Evolutionary conservation across 192 early-diverging fungal genomes (phyloP), one percentile per base, ranked within the genome.

Genomic region (Coemansia sp.): DNA sequence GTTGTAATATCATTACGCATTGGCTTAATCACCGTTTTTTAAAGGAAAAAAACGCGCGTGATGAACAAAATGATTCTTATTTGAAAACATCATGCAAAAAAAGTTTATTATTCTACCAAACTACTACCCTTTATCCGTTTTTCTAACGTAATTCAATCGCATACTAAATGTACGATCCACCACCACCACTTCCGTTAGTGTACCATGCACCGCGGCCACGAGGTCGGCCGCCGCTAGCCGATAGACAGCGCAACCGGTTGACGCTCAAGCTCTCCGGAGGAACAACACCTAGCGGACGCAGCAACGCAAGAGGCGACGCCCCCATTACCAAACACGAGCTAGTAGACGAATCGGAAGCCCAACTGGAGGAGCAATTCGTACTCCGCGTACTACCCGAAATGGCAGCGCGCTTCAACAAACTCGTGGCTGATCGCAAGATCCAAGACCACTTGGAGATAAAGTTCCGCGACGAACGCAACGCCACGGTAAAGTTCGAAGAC

Each of bases 331-430:
- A 5, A 11, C 48, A 23, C 10, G 20, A 50, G 7, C 20, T 23
- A 9, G 17, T 5, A 13, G 48, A 50, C 2, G 48, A 50, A 50
- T 10, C 55, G 4, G 66, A 67, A 38, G 50, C 60, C 3, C 76
- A 73, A 35, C 62, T 79, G 17, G 76, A 79, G 20, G 76, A 79
- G 53, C 76, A 79, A 29, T 73, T 79, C 46, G 57, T 79, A 14
- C 46, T 79, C 9, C 76, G 76, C 0, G 76, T 79, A 17, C 50
- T 79, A 1, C 76, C 76, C 0, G 67, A 69, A 15, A 79, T 79
- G 71, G 42, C 76, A 1, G 50, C 61, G 2, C 52, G 62, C 4
- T 79, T 79, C 45, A 55, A 59, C 34, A 65, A 63, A 10, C 65
- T 62, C 0, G 76, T 79, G 0, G 59, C 34, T 23, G 76, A 79